Percentiles rank a stretch among this genome's conserved stretches.
Evolutionary conservation across 2,329 filamentous ascomycete species (phyloP).

Genomic region (Talaromyces albobiverticillius): DNA sequence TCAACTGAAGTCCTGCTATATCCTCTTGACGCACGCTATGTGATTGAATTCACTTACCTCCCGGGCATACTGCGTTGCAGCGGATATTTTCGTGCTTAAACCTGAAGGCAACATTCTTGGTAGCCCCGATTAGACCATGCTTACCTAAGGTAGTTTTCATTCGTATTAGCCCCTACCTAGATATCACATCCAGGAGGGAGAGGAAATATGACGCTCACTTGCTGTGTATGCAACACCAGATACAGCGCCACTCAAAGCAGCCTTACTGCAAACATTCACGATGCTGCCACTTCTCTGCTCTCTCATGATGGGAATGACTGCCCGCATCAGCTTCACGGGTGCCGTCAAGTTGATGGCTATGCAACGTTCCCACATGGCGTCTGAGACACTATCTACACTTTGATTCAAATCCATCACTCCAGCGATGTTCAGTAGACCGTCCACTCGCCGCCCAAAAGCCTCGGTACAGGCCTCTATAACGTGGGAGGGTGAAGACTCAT

Average conservation of each 20-base stretch:
- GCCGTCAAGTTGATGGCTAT: slow-evolving; percentile 44
- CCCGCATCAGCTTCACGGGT: slow-evolving; percentile 45
- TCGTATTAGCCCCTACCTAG: no score
- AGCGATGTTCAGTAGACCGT: slow-evolving; percentile 47
- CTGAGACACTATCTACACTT: slow-evolving; percentile 25
- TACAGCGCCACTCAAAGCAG: slow-evolving; percentile 35
- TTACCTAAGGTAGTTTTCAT: slow-evolving; percentile 31
- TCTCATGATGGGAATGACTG: slow-evolving; percentile 30
- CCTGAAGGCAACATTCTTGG: slow-evolving; percentile 48
- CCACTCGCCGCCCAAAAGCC: slow-evolving; percentile 20
- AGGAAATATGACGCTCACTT: slow-evolving; percentile 16
- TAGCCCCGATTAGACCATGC: slow-evolving; percentile 40
- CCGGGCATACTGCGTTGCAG: slow-evolving; percentile 47
- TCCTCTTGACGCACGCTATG: no score
- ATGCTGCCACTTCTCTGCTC: slow-evolving; percentile 33
- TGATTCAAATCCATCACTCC: slow-evolving; percentile 41
- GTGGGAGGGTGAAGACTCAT: not conserved
- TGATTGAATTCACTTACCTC: slow-evolving; percentile 20
- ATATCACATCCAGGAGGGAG: no score
- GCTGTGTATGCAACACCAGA: slow-evolving; percentile 47
- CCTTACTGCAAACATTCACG: slow-evolving; percentile 42
- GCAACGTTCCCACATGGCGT: slow-evolving; percentile 40
- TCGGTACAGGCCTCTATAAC: not conserved
- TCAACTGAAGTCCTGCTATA: not conserved
- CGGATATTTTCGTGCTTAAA: slow-evolving; percentile 46